These are phyloP conservation scores for Sporisorium exsertum DNA, from an alignment of 1,284 basidiomycete genomes.

Conservation along the genomic window DNA sequence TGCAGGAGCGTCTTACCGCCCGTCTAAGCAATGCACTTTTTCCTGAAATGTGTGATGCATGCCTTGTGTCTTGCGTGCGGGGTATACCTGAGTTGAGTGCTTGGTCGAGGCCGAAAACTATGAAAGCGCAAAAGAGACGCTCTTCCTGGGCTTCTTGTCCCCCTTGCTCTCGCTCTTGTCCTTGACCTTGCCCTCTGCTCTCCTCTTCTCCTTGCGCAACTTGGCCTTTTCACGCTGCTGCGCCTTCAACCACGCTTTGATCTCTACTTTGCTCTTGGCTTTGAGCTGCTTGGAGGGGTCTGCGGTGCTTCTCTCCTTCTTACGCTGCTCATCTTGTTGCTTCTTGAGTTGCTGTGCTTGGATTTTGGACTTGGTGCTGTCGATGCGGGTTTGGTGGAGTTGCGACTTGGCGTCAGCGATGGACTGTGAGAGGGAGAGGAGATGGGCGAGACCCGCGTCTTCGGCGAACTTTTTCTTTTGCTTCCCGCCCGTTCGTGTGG, in stretches of 20 bases:
- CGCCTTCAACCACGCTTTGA: constrained; percentile 42
- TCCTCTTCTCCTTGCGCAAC: constrained; percentile 32
- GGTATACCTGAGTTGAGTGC: background rate
- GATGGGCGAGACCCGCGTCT: constrained; percentile 31
- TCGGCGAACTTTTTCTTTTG: constrained; percentile 38
- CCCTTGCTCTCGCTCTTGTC: background rate
- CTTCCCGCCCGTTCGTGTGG: constrained; percentile 10
- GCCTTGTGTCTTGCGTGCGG: background rate
- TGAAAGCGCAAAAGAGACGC: constrained; percentile 36
- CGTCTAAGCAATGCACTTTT: constrained; percentile 10
- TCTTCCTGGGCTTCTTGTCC: constrained; percentile 21
- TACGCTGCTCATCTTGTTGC: constrained; percentile 1
- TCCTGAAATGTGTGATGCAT: background rate
- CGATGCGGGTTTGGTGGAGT: constrained; percentile 11
- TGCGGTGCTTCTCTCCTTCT: constrained; percentile 6
- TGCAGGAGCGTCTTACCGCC: constrained; percentile 33
- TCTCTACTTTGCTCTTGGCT: constrained; percentile 36
- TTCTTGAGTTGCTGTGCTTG: constrained; percentile 22
- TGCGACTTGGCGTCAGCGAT: constrained; percentile 28
- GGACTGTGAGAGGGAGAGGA: constrained; percentile 38
- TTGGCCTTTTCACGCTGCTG: constrained; percentile 28
- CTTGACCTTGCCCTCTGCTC: background rate
- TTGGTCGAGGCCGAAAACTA: background rate
- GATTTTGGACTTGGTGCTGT: constrained; percentile 15
- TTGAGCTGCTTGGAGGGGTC: background rate